Conservation (phyloP, 306 rosid species). For the Inga leiocalycina region DNA sequence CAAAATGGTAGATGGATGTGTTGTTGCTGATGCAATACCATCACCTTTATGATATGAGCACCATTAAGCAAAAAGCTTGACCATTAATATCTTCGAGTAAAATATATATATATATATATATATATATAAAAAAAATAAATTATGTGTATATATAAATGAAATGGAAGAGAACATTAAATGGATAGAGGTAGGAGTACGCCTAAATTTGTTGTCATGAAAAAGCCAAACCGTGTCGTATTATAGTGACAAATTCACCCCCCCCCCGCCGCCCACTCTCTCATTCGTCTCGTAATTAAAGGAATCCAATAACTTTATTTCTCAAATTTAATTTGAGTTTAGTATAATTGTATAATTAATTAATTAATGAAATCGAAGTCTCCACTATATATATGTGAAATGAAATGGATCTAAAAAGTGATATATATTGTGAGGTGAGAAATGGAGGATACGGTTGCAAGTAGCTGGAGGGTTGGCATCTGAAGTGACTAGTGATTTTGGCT, state of each 20-base stretch:
- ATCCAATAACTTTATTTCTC: constrained; percentile 22
- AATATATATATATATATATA: too few relatives aligned
- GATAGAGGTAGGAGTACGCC: not conserved
- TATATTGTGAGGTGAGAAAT: not conserved
- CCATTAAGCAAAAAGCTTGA: not conserved
- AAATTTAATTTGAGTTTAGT: too few relatives aligned
- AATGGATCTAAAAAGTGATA: not conserved
- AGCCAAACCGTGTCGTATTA: constrained; percentile 68
- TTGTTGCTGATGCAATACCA: not conserved
- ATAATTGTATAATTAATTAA: too few relatives aligned
- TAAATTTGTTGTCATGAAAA: constrained; percentile 48
- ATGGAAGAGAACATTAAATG: not conserved
- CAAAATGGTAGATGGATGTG: not conserved
- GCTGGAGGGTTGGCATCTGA: constrained; percentile 9
- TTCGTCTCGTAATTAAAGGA: constrained; percentile 14
- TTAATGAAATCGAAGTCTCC: not conserved
- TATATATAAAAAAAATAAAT: too few relatives aligned
- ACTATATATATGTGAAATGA: not conserved
- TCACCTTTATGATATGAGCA: constrained; percentile 12
- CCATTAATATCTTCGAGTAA: not conserved
- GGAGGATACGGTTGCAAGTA: not conserved
- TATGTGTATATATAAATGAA: not conserved
- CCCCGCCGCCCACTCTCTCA: constrained; percentile 25
- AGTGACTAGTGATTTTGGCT: constrained; percentile 5
- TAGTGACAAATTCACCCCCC: constrained; percentile 37